Percentiles rank a stretch among this genome's conserved stretches.
These are phyloP conservation scores for Ettlia oleoabundans DNA, from an alignment of 139 green algal species.

Conservation along the genomic window DNA sequence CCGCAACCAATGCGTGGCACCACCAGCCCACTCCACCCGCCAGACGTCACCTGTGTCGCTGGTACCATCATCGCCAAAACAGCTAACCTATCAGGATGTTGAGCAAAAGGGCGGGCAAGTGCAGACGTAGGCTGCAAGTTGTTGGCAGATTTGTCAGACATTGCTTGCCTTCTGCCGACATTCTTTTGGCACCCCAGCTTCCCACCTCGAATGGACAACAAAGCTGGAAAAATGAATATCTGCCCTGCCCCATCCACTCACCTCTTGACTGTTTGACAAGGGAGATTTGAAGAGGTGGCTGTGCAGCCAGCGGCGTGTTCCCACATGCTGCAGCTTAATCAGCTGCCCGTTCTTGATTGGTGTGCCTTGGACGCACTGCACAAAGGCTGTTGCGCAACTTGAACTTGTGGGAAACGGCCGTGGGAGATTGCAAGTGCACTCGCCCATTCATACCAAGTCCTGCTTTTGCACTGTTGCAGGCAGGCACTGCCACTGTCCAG, in stretches of 20 bases:
- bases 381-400: too few species aligned
- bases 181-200: too few species aligned
- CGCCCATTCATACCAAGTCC: neutral
- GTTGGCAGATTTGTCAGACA: too few species aligned
- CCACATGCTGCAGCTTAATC: slow-evolving; percentile 82
- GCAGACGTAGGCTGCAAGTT: too few species aligned
- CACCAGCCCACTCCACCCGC: neutral
- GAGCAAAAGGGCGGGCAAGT: too few species aligned
- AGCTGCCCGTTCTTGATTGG: slow-evolving; percentile 61
- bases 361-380: slow-evolving; percentile 67
- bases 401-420: neutral
- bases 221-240: too few species aligned
- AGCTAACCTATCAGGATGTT: neutral
- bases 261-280: slow-evolving; percentile 88
- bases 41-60: neutral
- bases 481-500: too few species aligned
- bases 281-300: slow-evolving; percentile 88
- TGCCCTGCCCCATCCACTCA: too few species aligned
- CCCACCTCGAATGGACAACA: too few species aligned
- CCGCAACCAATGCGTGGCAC: neutral
- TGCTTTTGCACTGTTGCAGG: neutral
- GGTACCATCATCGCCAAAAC: neutral
- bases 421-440: neutral
- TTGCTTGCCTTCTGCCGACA: too few species aligned
- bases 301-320: slow-evolving; percentile 93